Percentiles rank a stretch among this genome's conserved stretches.
Evolutionary conservation across 192 early-diverging fungal species (phyloP).

Genomic region (Haplosporangium gracile): DNA sequence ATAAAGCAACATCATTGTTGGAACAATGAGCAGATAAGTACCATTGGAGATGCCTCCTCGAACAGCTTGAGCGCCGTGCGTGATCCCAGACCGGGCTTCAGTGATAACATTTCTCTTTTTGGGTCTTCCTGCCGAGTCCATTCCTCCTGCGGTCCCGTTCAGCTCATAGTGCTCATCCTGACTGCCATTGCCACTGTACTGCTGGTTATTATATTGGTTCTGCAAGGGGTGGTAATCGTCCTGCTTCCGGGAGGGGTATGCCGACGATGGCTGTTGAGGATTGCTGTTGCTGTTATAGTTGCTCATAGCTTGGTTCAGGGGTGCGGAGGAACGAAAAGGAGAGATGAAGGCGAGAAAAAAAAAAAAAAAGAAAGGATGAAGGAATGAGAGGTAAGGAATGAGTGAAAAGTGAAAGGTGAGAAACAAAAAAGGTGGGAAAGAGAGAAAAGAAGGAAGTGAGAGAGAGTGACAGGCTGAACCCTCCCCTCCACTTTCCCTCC

Average conservation of each 20-base stretch:
- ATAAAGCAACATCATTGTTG: background rate
- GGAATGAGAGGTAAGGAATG: background rate
- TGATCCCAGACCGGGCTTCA: constrained; percentile 11
- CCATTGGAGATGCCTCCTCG: constrained; percentile 20
- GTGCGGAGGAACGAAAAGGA: background rate
- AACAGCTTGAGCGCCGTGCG: constrained; percentile 19
- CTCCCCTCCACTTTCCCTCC: background rate
- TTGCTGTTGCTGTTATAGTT: constrained; percentile 18
- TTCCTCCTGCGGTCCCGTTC: background rate
- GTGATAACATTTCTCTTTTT: constrained; percentile 34
- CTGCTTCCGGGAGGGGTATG: background rate
- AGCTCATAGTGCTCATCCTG: constrained; percentile 7
- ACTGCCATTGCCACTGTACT: background rate
- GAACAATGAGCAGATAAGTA: background rate
- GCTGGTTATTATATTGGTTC: background rate
- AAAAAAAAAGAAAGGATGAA: background rate
- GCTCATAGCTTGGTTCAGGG: constrained; percentile 10
- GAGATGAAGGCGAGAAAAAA: background rate
- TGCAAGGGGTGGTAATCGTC: constrained; percentile 21
- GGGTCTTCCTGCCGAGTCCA: background rate
- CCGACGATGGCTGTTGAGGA: constrained; percentile 7
- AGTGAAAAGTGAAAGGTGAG: background rate
- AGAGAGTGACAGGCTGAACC: too few relatives aligned
- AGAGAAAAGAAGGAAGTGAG: background rate
- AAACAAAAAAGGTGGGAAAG: background rate